phyloP scores from a whole-genome alignment of 148 eudicot species.

The Rhododendron henanense region DNA sequence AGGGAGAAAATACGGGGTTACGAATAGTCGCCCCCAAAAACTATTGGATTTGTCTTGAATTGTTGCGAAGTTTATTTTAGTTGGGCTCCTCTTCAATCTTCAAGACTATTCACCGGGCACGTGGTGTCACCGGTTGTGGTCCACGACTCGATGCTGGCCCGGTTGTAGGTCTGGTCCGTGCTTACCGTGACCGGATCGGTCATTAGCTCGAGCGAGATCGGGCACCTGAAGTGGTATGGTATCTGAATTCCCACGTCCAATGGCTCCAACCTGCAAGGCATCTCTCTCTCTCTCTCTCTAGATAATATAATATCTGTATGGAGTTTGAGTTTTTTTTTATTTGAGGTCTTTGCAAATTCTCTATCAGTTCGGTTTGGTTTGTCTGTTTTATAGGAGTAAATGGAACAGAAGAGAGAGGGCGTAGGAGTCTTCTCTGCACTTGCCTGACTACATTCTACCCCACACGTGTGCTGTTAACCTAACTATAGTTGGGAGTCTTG shows the following conservation, averaged over 20 bases:
- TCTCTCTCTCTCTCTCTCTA: slow-evolving; percentile 1
- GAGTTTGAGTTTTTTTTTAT: background rate
- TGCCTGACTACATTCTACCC: slow-evolving; percentile 23
- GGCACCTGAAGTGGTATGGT: slow-evolving; percentile 86
- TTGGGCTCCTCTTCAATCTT: no score
- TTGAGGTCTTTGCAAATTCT: background rate
- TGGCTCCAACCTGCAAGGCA: slow-evolving; percentile 51
- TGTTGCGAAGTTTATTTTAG: no score
- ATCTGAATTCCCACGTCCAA: slow-evolving; percentile 59
- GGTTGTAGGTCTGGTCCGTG: slow-evolving; percentile 93
- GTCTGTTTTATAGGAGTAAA: background rate
- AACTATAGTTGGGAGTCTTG: no score
- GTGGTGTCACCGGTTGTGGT: slow-evolving; percentile 76
- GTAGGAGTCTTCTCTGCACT: slow-evolving; percentile 15
- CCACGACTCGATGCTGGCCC: slow-evolving; percentile 84
- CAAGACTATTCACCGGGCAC: slow-evolving; percentile 56
- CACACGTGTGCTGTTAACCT: slow-evolving; percentile 52
- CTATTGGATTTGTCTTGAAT: no score
- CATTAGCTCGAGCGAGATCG: slow-evolving; percentile 86
- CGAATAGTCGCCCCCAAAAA: no score
- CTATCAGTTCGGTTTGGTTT: background rate
- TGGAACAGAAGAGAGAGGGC: slow-evolving; percentile 13
- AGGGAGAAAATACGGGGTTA: no score
- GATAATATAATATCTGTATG: background rate
- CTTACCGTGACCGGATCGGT: slow-evolving; percentile 78